These are phyloP conservation scores for Styphnolobium japonicum DNA, from an alignment of 306 rosid species.

Conservation along the genomic window DNA sequence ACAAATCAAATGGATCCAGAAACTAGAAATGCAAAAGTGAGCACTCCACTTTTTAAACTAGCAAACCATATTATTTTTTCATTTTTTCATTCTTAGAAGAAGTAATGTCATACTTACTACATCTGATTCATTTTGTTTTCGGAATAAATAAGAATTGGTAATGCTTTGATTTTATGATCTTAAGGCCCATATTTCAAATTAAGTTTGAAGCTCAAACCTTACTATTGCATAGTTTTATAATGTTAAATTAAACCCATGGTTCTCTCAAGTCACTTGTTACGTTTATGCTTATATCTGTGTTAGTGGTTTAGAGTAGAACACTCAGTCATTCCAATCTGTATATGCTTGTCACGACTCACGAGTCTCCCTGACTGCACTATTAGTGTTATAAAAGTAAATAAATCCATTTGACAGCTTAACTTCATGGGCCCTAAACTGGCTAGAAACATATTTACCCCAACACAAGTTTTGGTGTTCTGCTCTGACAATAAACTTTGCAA, in stretches of 20 bases:
- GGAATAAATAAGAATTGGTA: neutral
- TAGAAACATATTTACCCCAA: constrained; percentile 4
- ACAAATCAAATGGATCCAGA: constrained; percentile 28
- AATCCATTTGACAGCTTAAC: constrained; percentile 13
- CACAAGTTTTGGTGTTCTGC: neutral
- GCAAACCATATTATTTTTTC: neutral
- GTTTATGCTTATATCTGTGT: neutral
- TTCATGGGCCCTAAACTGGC: neutral
- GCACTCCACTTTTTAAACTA: constrained; percentile 26
- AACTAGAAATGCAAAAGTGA: constrained; percentile 69
- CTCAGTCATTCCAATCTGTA: neutral
- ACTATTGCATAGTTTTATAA: neutral
- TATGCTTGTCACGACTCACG: no score
- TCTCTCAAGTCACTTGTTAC: neutral
- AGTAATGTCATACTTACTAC: neutral
- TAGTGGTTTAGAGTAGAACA: neutral
- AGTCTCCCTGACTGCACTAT: neutral
- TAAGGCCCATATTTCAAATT: neutral
- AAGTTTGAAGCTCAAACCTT: neutral
- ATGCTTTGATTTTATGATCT: neutral
- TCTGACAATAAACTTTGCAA: neutral
- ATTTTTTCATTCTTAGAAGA: neutral
- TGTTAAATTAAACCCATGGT: neutral
- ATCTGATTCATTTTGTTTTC: neutral
- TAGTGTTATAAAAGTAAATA: neutral